A percentile compares a stretch with the other conserved stretches of the same genome.
phyloP scores from a whole-genome alignment of 2,329 filamentous ascomycete genomes.

The Ophiosphaerella korrae region DNA sequence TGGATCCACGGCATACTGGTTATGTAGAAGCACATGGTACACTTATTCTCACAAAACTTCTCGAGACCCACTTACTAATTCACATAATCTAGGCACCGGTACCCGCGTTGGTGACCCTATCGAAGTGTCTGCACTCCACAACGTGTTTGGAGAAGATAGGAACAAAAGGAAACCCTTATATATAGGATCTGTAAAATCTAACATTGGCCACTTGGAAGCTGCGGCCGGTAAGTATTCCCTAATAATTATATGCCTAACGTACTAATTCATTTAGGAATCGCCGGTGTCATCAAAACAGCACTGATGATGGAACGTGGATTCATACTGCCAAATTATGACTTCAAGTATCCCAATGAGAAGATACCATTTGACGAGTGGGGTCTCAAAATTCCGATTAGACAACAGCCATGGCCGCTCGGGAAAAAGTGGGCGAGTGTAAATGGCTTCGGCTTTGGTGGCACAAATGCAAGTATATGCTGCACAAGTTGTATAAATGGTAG shows the following conservation, averaged over 20 bases:
- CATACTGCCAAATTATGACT: slow-evolving; percentile 46
- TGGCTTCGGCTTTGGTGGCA: slow-evolving; percentile 54
- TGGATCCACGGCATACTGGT: slow-evolving; percentile 30
- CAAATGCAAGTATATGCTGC: slow-evolving; percentile 24
- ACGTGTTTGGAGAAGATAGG: slow-evolving; percentile 27
- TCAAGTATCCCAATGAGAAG: slow-evolving; percentile 43
- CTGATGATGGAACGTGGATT: slow-evolving; percentile 49
- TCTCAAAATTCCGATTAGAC: slow-evolving; percentile 21
- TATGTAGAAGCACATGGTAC: slow-evolving; percentile 38
- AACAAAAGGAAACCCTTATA: slow-evolving; percentile 26
- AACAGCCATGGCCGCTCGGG: slow-evolving; percentile 27
- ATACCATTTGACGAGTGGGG: slow-evolving; percentile 31
- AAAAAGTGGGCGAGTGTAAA: slow-evolving; percentile 52
- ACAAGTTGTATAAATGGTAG: not conserved
- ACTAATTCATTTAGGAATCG: slow-evolving; percentile 1
- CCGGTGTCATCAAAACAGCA: slow-evolving; percentile 44
- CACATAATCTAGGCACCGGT: slow-evolving; percentile 53
- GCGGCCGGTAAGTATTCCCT: slow-evolving; percentile 20
- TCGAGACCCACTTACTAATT: not conserved
- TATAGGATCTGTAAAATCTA: slow-evolving; percentile 37
- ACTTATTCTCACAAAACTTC: not conserved
- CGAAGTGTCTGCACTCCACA: slow-evolving; percentile 30
- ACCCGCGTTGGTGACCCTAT: slow-evolving; percentile 55
- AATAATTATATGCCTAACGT: not conserved
- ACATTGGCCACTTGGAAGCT: slow-evolving; percentile 42